phyloP scores from a whole-genome alignment of 1,284 basidiomycete species.

The Sanghuangporus weigelae region DNA sequence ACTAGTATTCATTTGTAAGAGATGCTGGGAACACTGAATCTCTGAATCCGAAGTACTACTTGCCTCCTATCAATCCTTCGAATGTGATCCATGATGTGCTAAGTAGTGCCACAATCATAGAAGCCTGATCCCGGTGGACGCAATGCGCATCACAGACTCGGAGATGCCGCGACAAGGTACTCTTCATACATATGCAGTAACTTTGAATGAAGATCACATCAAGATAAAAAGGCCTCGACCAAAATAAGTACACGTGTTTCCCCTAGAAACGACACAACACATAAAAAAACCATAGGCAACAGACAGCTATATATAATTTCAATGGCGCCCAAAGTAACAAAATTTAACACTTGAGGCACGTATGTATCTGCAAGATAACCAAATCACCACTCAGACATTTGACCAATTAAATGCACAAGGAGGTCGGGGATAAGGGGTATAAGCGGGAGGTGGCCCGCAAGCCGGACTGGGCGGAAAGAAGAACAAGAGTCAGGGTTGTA shows the following conservation, averaged over 20 bases:
- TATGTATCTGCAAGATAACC: not conserved
- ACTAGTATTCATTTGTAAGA: too few species aligned
- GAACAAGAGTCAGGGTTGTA: not conserved
- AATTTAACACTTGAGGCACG: not conserved
- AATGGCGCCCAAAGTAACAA: not conserved
- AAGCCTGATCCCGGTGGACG: not conserved
- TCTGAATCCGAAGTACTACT: not conserved
- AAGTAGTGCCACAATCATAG: not conserved
- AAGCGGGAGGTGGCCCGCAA: constrained; percentile 16
- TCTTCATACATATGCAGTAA: not conserved
- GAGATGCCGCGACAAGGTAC: not conserved
- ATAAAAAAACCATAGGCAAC: not conserved
- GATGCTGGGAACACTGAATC: not conserved
- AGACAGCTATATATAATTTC: not conserved
- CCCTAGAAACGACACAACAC: not conserved
- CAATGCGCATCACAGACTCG: not conserved
- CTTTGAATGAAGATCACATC: not conserved
- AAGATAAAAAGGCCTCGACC: not conserved
- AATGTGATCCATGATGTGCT: not conserved
- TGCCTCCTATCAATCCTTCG: not conserved
- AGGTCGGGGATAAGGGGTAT: constrained; percentile 4
- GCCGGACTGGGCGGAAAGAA: constrained; percentile 11
- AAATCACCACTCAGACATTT: not conserved
- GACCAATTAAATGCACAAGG: not conserved
- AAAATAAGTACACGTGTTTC: not conserved